These are phyloP conservation scores for Nothophytophthora sp. DNA, from an alignment of 352 stramenopile species.

Conservation along the genomic window DNA sequence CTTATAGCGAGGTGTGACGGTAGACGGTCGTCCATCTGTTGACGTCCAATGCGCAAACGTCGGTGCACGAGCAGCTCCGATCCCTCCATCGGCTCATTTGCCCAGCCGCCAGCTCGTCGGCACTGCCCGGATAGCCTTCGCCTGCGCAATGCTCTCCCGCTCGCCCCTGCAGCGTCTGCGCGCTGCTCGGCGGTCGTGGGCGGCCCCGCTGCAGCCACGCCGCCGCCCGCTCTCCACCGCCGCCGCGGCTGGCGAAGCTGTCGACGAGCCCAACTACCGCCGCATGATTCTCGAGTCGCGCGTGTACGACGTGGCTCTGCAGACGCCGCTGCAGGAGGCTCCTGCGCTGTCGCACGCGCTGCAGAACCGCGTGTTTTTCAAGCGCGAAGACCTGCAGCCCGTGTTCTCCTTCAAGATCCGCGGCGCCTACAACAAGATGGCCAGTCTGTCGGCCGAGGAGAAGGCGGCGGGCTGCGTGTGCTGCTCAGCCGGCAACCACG, in stretches of 20 bases:
- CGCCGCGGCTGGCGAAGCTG: constrained; percentile 15
- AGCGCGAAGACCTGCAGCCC: constrained; percentile 97
- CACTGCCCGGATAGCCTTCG: too few relatives aligned
- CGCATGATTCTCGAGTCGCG: constrained; percentile 87
- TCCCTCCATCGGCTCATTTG: too few relatives aligned
- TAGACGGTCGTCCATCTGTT: too few relatives aligned
- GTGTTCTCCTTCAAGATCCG: constrained; percentile 99
- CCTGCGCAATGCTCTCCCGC: constrained; percentile 24
- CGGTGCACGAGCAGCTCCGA: too few relatives aligned
- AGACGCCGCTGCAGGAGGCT: constrained; percentile 81
- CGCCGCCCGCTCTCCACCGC: too few relatives aligned
- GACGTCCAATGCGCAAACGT: too few relatives aligned
- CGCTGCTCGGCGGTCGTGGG: constrained; percentile 16
- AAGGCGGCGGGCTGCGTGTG: constrained; percentile 80
- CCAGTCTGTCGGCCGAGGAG: constrained; percentile 76
- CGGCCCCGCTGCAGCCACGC: too few relatives aligned
- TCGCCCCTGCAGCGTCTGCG: constrained; percentile 3
- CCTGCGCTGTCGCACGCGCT: constrained; percentile 66
- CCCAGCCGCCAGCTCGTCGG: too few relatives aligned
- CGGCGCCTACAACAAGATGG: constrained; percentile 99
- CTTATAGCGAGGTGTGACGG: too few relatives aligned
- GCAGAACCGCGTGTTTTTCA: constrained; percentile 88
- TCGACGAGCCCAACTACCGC: constrained; percentile 79
- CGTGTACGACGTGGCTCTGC: constrained; percentile 85
- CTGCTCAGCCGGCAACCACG: constrained; percentile 96